A percentile compares a stretch with the other conserved stretches of the same genome.
These are phyloP conservation scores for Debaryomyces sp. DNA, from an alignment of 1,139 yeast genomes.

Conservation along the genomic window DNA sequence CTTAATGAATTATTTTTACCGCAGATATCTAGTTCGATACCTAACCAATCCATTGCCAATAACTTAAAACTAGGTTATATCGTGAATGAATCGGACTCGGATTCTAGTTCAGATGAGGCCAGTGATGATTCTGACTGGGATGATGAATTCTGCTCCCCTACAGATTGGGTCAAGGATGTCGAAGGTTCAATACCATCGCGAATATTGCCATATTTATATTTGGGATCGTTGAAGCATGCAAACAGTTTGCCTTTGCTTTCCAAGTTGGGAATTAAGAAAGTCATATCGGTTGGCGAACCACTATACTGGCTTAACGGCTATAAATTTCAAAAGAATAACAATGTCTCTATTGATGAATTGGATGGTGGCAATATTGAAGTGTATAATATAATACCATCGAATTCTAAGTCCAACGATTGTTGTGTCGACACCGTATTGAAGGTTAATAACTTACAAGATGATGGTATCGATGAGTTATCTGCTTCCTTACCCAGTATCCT, in stretches of 20 bases:
- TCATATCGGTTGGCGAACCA: slow-evolving; percentile 86
- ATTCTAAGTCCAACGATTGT: slow-evolving; percentile 8
- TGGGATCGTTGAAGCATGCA: slow-evolving; percentile 88
- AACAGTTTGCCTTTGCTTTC: slow-evolving; percentile 64
- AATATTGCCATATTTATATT: slow-evolving; percentile 78
- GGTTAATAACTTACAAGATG: slow-evolving; percentile 50
- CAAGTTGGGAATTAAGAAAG: slow-evolving; percentile 68
- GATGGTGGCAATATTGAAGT: slow-evolving; percentile 39
- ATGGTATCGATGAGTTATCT: slow-evolving; percentile 48
- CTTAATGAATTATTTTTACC: slow-evolving; percentile 30
- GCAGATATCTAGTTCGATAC: slow-evolving; percentile 9
- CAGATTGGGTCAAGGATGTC: slow-evolving; percentile 45
- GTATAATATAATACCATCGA: slow-evolving; percentile 26
- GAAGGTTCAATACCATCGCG: slow-evolving; percentile 74
- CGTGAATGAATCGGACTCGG: slow-evolving; percentile 20
- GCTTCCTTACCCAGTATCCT: slow-evolving; percentile 39
- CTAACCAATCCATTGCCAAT: slow-evolving; percentile 10
- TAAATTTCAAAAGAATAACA: slow-evolving; percentile 30
- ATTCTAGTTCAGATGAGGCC: slow-evolving; percentile 9
- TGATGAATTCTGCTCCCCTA: background rate
- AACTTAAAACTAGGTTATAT: slow-evolving; percentile 29
- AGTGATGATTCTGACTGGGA: slow-evolving; percentile 10
- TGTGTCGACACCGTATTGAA: slow-evolving; percentile 41
- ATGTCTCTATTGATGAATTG: slow-evolving; percentile 25
- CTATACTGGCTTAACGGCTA: slow-evolving; percentile 59